Evolutionary conservation across 768 basidiomycete species (phyloP).

Genomic region (Fomitopsis serialis): DNA sequence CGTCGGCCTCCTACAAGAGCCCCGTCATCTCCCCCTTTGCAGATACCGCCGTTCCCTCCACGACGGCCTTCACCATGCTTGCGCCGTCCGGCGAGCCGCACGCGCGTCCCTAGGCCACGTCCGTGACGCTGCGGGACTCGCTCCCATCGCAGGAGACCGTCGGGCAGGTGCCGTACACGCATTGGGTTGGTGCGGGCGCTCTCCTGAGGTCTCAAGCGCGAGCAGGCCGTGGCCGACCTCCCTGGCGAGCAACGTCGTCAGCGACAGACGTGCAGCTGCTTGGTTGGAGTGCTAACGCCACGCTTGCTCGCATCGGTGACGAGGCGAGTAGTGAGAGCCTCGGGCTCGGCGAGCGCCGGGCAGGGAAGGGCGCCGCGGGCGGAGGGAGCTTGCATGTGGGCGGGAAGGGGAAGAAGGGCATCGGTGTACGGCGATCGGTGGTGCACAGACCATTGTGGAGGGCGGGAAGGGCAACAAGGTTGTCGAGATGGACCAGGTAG

Average conservation of each 20-base stretch:
- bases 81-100: neutral
- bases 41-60: neutral
- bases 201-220: slow-evolving; percentile 16
- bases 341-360: neutral
- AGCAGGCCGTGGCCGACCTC: slow-evolving; percentile 17
- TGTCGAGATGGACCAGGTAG: neutral
- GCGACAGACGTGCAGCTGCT: neutral
- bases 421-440: slow-evolving; percentile 42
- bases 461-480: slow-evolving; percentile 6
- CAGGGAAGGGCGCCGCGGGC: slow-evolving; percentile 14
- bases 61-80: neutral
- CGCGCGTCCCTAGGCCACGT: slow-evolving; percentile 1
- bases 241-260: slow-evolving; percentile 13
- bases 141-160: slow-evolving; percentile 13
- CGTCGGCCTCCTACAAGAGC: neutral
- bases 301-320: neutral
- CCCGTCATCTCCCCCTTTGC: neutral
- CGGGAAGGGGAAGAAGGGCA: slow-evolving; percentile 39
- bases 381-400: slow-evolving; percentile 47
- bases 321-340: slow-evolving; percentile 1
- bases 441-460: neutral
- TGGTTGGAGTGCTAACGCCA: neutral
- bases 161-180: slow-evolving; percentile 12
- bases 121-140: slow-evolving; percentile 10
- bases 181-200: slow-evolving; percentile 15